These are phyloP conservation scores for Ichthyophthirius multifiliis DNA, from an alignment of 169 alveolate genomes.

Conservation along the genomic window DNA sequence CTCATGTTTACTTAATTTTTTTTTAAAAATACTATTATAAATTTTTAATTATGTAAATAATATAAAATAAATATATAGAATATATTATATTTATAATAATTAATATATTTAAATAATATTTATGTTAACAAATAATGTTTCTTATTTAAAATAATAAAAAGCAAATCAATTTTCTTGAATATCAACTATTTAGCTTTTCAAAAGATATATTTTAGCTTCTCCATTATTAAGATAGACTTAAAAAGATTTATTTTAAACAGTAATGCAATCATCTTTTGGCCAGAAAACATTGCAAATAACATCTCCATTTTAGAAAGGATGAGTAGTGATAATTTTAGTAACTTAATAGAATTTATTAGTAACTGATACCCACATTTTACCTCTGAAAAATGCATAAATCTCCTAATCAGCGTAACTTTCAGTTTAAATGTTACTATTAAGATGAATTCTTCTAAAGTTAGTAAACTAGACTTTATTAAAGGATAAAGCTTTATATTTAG, in stretches of 20 bases:
- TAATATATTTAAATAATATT: too few relatives aligned
- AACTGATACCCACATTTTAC: conserved; percentile 41
- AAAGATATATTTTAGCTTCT: conserved; percentile 39
- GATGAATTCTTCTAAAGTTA: background rate
- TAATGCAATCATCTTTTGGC: conserved; percentile 45
- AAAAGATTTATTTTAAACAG: conserved; percentile 27
- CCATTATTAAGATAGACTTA: conserved; percentile 34
- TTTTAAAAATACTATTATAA: too few relatives aligned
- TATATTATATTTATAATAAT: too few relatives aligned
- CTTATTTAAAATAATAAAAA: too few relatives aligned
- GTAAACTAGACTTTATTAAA: background rate
- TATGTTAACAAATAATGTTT: too few relatives aligned
- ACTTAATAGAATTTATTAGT: conserved; percentile 27
- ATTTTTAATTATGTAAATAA: too few relatives aligned
- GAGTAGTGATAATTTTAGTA: conserved; percentile 15
- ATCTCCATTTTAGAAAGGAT: conserved; percentile 46
- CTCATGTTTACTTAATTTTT: too few relatives aligned
- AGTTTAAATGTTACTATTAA: background rate
- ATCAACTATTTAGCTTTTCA: too few relatives aligned
- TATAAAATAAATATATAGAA: too few relatives aligned
- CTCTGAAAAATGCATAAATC: conserved; percentile 67
- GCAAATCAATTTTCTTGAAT: too few relatives aligned
- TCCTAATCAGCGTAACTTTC: conserved; percentile 48
- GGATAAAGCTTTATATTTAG: background rate
- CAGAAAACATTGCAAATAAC: conserved; percentile 55